phyloP scores from a whole-genome alignment of 2,329 filamentous ascomycete genomes.

The Fusarium camptoceras region DNA sequence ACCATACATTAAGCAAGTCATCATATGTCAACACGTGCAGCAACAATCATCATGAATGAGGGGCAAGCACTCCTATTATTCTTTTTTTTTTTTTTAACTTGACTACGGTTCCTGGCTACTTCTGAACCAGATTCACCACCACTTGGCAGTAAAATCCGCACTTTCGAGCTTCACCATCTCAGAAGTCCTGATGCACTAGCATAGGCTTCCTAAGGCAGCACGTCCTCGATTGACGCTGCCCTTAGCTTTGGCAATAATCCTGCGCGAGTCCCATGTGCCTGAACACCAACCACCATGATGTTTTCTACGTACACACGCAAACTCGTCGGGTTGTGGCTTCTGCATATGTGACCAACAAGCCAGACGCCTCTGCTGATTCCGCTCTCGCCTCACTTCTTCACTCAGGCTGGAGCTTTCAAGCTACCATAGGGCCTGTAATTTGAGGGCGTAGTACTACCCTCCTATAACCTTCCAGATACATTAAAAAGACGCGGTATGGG shows the following conservation, averaged over 20 bases:
- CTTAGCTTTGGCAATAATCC: constrained; percentile 38
- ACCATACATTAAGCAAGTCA: neutral
- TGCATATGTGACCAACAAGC: constrained; percentile 36
- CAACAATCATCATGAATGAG: constrained; percentile 28
- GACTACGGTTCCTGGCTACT: constrained; percentile 42
- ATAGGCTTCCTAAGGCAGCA: constrained; percentile 39
- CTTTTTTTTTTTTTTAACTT: constrained; percentile 43
- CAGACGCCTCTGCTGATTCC: constrained; percentile 39
- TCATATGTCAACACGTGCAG: neutral
- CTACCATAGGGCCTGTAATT: constrained; percentile 67
- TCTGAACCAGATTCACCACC: constrained; percentile 41
- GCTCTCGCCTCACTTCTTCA: constrained; percentile 45
- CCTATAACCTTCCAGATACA: constrained; percentile 54
- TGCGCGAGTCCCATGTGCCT: constrained; percentile 39
- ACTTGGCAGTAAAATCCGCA: constrained; percentile 46
- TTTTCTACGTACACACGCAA: constrained; percentile 33
- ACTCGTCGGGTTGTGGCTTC: constrained; percentile 38
- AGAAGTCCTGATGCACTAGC: constrained; percentile 47
- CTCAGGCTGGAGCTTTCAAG: constrained; percentile 73
- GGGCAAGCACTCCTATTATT: constrained; percentile 36
- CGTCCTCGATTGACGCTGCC: constrained; percentile 37
- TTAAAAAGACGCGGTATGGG: constrained; percentile 51
- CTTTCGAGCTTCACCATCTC: constrained; percentile 42
- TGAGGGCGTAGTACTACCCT: constrained; percentile 44
- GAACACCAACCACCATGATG: constrained; percentile 45